Conservation (phyloP, 176 grass and related monocot species). For the Ensete glaucum region DNA sequence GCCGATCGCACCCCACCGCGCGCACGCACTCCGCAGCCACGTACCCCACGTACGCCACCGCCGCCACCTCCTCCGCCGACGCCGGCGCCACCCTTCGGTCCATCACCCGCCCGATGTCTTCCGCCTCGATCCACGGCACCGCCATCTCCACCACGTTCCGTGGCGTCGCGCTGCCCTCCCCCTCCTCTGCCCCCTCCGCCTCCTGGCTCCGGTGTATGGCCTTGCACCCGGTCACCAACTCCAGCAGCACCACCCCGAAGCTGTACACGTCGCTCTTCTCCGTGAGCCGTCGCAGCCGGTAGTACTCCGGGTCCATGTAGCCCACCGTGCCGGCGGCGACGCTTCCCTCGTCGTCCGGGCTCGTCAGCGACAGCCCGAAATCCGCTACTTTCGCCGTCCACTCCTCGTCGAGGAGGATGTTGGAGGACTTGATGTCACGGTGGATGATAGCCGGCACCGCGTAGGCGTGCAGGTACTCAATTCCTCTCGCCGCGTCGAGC, state of each 20-base stretch:
- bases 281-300: conserved; percentile 67
- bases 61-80: conserved; percentile 40
- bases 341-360: conserved; percentile 8
- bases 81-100: conserved; percentile 39
- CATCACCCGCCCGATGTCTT: conserved; percentile 24
- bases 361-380: conserved; percentile 9
- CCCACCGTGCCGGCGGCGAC: conserved; percentile 60
- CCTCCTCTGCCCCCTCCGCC: conserved; percentile 23
- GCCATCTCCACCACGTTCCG: conserved; percentile 66
- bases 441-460: conserved; percentile 40
- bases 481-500: conserved; percentile 13
- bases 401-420: conserved; percentile 39
- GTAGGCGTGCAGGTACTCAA: conserved; percentile 16
- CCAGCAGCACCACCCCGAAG: conserved; percentile 83
- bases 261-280: conserved; percentile 91
- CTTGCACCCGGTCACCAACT: conserved; percentile 73
- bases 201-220: conserved; percentile 45
- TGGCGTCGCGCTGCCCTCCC: conserved; percentile 16
- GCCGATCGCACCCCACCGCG: conserved; percentile 32
- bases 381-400: conserved; percentile 14
- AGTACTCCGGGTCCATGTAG: conserved; percentile 97
- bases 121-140: conserved; percentile 41
- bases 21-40: conserved; percentile 62
- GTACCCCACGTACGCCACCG: conserved; percentile 43
- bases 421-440: conserved; percentile 51